Conservation (phyloP, 257 asterid species). For the Solanum medicagineum region DNA sequence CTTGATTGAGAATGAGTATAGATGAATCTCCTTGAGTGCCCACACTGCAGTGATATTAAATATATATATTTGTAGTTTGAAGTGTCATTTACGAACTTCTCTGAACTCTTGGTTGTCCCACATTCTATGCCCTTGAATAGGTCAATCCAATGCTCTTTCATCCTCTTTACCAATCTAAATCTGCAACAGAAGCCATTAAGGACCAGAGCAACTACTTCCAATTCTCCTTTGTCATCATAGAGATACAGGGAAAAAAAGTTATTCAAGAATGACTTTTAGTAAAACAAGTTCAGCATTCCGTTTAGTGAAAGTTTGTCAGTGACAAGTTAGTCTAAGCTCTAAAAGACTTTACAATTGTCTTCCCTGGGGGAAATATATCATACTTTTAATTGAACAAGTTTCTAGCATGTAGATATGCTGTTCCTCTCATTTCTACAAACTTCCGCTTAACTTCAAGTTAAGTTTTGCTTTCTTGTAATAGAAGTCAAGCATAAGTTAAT, state of each 20-base stretch:
- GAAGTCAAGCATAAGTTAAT: neutral
- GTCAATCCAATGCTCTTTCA: neutral
- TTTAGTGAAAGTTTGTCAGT: neutral
- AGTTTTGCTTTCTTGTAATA: neutral
- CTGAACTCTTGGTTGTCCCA: neutral
- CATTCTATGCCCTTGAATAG: neutral
- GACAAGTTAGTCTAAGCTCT: neutral
- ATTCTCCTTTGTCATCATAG: neutral
- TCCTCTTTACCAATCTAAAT: neutral
- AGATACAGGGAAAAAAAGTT: neutral
- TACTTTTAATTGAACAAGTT: neutral
- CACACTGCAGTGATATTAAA: neutral
- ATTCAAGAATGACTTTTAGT: neutral
- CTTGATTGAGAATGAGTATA: neutral
- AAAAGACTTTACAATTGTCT: neutral
- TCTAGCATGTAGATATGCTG: neutral
- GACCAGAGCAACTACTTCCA: neutral
- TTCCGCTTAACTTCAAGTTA: neutral
- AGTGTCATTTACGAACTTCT: neutral
- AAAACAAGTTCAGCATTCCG: neutral
- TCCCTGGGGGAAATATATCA: neutral
- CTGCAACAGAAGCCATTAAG: neutral
- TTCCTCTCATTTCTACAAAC: neutral
- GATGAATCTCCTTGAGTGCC: neutral
- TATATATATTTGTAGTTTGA: neutral